Percentiles rank a stretch among this genome's conserved stretches.
phyloP scores from a whole-genome alignment of 2,329 filamentous ascomycete genomes.

The Microcyclosporella mali region DNA sequence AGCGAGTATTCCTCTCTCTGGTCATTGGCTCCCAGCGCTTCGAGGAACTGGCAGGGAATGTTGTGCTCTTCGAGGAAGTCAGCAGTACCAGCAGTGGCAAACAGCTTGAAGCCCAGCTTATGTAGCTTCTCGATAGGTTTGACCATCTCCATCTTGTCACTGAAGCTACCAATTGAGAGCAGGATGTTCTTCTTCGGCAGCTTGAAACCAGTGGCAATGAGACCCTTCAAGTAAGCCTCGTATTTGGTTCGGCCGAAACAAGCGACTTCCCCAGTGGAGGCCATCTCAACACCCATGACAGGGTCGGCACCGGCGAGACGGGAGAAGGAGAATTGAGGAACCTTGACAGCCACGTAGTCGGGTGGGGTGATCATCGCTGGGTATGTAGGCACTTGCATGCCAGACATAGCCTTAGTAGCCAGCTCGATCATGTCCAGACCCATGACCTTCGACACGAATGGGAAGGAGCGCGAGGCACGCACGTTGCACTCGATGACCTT shows the following conservation, averaged over 20 bases:
- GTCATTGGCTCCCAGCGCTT: slow-evolving; percentile 72
- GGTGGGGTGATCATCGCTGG: slow-evolving; percentile 68
- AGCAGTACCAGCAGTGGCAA: slow-evolving; percentile 90
- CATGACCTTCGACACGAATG: slow-evolving; percentile 98
- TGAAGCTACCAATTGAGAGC: slow-evolving; percentile 91
- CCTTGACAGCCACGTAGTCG: slow-evolving; percentile 91
- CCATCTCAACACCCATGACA: slow-evolving; percentile 97
- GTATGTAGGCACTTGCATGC: slow-evolving; percentile 73
- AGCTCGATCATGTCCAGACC: slow-evolving; percentile 96
- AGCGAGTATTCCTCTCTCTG: slow-evolving; percentile 95
- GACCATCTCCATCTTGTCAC: slow-evolving; percentile 96
- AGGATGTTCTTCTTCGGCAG: slow-evolving; percentile 93
- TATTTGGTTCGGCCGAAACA: slow-evolving; percentile 95
- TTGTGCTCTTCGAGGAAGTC: slow-evolving; percentile 93
- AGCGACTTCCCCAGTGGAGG: slow-evolving; percentile 94
- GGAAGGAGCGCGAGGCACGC: slow-evolving; percentile 90
- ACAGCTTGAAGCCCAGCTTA: slow-evolving; percentile 88
- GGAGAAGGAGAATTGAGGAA: slow-evolving; percentile 98
- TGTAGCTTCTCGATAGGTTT: slow-evolving; percentile 85
- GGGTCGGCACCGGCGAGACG: slow-evolving; percentile 92
- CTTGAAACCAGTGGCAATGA: slow-evolving; percentile 93
- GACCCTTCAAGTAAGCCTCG: slow-evolving; percentile 93
- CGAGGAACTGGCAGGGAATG: slow-evolving; percentile 86
- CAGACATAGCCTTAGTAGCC: slow-evolving; percentile 95
- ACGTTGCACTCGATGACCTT: slow-evolving; percentile 99